A percentile compares a stretch with the other conserved stretches of the same genome.
Evolutionary conservation across 2,329 filamentous ascomycete species (phyloP).

Genomic region (Penicillium janthinellum): DNA sequence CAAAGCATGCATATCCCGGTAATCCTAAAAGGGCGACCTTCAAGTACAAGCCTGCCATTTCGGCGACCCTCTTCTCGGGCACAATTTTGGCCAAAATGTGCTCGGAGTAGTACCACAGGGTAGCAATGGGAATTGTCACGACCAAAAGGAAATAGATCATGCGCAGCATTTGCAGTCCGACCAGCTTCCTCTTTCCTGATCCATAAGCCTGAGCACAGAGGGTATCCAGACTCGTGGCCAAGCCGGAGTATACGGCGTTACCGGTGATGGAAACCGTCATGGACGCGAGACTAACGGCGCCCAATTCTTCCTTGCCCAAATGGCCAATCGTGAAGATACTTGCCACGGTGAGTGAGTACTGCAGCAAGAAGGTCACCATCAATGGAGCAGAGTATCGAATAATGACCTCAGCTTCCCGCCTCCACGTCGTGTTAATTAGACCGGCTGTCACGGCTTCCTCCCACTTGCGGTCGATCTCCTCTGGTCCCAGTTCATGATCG

Average conservation of each 20-base stretch:
- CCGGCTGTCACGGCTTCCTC: conserved; percentile 80
- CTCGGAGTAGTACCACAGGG: conserved; percentile 71
- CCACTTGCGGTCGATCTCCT: conserved; percentile 73
- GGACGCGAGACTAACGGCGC: conserved; percentile 67
- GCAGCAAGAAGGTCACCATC: conserved; percentile 73
- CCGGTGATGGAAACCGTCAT: conserved; percentile 82
- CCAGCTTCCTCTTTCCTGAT: conserved; percentile 83
- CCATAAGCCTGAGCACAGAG: conserved; percentile 94
- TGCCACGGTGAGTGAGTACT: conserved; percentile 82
- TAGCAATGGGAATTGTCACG: conserved; percentile 70
- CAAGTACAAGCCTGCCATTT: conserved; percentile 72
- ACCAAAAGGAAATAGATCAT: conserved; percentile 77
- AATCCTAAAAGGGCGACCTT: conserved; percentile 69
- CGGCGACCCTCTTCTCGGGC: conserved; percentile 70
- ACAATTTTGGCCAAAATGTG: conserved; percentile 67
- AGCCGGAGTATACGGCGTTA: conserved; percentile 76
- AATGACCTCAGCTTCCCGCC: conserved; percentile 82
- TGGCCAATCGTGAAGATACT: conserved; percentile 78
- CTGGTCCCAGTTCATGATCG: conserved; percentile 53
- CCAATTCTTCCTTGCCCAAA: conserved; percentile 70
- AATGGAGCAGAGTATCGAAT: conserved; percentile 70
- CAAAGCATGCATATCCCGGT: conserved; percentile 75
- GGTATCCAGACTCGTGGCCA: conserved; percentile 88
- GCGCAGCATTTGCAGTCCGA: conserved; percentile 78
- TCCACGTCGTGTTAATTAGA: conserved; percentile 86